Evolutionary conservation across 495 filamentous ascomycete species (phyloP), one percentile per base, ranked within the genome.

Genomic region (Daldinia childiae): DNA sequence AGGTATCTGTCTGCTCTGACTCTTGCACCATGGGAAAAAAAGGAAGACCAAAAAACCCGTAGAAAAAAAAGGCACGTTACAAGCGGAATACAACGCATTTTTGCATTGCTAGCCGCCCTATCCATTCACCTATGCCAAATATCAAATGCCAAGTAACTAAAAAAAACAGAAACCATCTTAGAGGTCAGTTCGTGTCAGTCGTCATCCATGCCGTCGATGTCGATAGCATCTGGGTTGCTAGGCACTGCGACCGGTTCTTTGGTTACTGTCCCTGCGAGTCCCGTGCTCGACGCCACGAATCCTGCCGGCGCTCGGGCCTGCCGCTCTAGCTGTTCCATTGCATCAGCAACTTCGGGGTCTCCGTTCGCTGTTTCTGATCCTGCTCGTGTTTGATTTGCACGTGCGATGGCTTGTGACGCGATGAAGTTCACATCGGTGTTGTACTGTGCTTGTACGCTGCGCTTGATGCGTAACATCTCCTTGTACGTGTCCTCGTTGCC

Each of bases 401-500:
- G 86, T 4, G 94, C 94, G 64, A 98, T 84, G 2, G 96, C 96
- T 78, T 99, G 96, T 3, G 93, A 95, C 2, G 96, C 96, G 79
- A 99, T 98, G 76, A 97, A 98, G 77, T 93, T 97, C 84, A 99
- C 95, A 78, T 99, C 96, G 34, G 96, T 99, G 73, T 97, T 97
- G 83, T 94, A 98, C 83, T 97, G 92, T 57, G 95, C 94, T 79
- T 97, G 94, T 5, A 98, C 95, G 83, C 94, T 97, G 75, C 95
- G 84, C 87, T 97, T 99, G 84, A 98, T 93, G 26, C 95, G 90
- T 45, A 98, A 85, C 95, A 99, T 99, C 79, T 98, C 95, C 83
- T 97, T 98, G 85, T 95, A 99, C 7, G 95, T 99, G 79, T 99
- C 95, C 76, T 99, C 96, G 79, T 99, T 99, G 59, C 95, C 95